These are phyloP conservation scores for Alternaria angustiovoidea DNA, from an alignment of 2,329 filamentous ascomycete genomes.

Conservation along the genomic window DNA sequence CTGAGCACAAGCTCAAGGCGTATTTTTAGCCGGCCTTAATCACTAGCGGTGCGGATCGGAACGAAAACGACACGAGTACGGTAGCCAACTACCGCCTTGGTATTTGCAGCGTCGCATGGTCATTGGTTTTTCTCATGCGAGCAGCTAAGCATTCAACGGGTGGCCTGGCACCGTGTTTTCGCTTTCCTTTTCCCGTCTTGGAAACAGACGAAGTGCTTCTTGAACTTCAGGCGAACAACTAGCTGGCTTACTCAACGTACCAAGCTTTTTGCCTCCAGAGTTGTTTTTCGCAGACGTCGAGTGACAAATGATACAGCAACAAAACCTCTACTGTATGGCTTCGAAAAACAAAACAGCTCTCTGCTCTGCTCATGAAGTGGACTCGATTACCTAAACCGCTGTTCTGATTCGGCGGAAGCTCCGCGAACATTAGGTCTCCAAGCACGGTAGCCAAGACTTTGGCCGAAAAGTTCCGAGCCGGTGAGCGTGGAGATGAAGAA, in stretches of 20 bases:
- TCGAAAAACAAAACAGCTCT: neutral
- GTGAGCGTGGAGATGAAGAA: neutral
- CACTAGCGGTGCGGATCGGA: conserved; percentile 10
- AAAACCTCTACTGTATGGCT: neutral
- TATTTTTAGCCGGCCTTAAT: neutral
- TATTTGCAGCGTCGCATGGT: neutral
- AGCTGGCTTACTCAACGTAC: neutral
- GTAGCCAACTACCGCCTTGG: conserved; percentile 8
- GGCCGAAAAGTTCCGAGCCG: conserved; percentile 1
- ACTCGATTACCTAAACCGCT: neutral
- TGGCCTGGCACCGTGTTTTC: neutral
- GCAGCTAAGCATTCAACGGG: neutral
- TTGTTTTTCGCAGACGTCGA: neutral
- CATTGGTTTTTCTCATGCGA: neutral
- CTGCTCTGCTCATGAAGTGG: neutral
- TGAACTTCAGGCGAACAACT: neutral
- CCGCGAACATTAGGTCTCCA: neutral
- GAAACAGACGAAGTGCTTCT: neutral
- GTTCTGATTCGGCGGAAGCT: neutral
- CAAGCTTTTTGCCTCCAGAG: neutral
- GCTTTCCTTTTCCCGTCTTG: neutral
- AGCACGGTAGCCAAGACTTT: conserved; percentile 1
- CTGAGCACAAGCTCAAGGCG: neutral
- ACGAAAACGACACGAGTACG: neutral
- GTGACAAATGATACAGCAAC: neutral